A percentile compares a stretch with the other conserved stretches of the same genome.
Evolutionary conservation across 2,329 filamentous ascomycete species (phyloP).

Genomic region (Sporothrix curviconia): DNA sequence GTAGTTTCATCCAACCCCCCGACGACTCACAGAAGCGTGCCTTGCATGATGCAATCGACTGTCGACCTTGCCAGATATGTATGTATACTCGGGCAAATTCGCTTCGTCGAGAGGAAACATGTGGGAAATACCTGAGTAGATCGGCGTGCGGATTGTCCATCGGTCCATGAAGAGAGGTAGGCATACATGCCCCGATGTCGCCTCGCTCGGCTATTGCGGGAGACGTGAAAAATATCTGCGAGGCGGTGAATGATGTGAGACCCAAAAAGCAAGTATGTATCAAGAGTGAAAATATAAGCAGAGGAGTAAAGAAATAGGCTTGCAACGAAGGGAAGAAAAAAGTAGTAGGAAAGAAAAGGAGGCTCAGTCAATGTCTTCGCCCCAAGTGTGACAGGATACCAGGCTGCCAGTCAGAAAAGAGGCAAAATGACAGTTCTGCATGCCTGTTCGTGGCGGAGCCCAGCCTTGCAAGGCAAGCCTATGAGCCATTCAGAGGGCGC

Average conservation of each 20-base stretch:
- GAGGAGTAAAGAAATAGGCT: no score
- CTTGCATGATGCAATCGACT: constrained; percentile 7
- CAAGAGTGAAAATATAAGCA: no score
- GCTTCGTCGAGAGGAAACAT: neutral
- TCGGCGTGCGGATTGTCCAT: no score
- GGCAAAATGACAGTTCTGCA: neutral
- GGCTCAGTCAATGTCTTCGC: neutral
- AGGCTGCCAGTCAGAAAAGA: neutral
- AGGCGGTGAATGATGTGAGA: neutral
- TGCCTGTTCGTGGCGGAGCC: neutral
- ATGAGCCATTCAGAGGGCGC: no score
- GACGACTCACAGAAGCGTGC: constrained; percentile 5
- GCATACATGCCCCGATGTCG: no score
- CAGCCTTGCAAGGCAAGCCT: no score
- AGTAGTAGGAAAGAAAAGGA: neutral
- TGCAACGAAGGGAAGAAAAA: no score
- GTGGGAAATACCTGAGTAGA: no score
- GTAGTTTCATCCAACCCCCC: no score
- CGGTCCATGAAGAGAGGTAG: no score
- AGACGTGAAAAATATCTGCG: no score
- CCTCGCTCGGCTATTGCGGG: neutral
- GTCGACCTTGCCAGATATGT: neutral
- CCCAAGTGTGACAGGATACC: no score
- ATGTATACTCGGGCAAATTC: neutral
- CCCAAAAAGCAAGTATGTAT: neutral